These are phyloP conservation scores for Asclepias syriaca DNA, from an alignment of 257 asterid species.

Conservation along the genomic window DNA sequence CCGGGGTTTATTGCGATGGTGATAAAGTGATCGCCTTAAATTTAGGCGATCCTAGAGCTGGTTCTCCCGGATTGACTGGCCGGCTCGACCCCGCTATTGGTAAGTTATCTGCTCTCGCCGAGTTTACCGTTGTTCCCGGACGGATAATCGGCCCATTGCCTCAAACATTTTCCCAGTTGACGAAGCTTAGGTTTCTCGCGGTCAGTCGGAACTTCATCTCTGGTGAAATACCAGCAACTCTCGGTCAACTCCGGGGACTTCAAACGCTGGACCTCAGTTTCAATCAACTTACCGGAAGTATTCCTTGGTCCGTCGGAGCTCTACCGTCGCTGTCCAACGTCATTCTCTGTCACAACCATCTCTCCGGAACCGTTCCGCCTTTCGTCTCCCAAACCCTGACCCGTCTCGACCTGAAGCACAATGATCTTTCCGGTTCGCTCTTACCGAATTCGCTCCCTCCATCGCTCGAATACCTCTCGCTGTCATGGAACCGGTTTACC, in stretches of 20 bases:
- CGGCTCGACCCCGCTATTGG: slow-evolving; percentile 75
- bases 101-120: slow-evolving; percentile 58
- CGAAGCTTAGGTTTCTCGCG: slow-evolving; percentile 52
- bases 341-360: slow-evolving; percentile 62
- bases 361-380: slow-evolving; percentile 60
- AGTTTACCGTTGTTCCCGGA: slow-evolving; percentile 84
- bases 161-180: slow-evolving; percentile 47
- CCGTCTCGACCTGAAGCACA: slow-evolving; percentile 76
- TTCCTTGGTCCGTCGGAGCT: slow-evolving; percentile 52
- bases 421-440: slow-evolving; percentile 62
- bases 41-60: slow-evolving; percentile 91
- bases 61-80: slow-evolving; percentile 69
- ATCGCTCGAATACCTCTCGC: slow-evolving; percentile 60
- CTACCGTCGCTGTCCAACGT: slow-evolving; percentile 60
- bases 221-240: slow-evolving; percentile 58
- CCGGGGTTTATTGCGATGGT: slow-evolving; percentile 70
- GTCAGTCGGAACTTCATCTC: slow-evolving; percentile 65
- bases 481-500: slow-evolving; percentile 66
- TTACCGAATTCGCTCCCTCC: slow-evolving; percentile 53
- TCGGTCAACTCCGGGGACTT: slow-evolving; percentile 56
- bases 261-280: slow-evolving; percentile 77
- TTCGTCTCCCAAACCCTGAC: slow-evolving; percentile 51
- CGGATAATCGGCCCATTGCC: slow-evolving; percentile 66
- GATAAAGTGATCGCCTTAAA: slow-evolving; percentile 69
- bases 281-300: slow-evolving; percentile 53